phyloP scores from a whole-genome alignment of 805 yeast species.

The Candida ipomoeae region DNA sequence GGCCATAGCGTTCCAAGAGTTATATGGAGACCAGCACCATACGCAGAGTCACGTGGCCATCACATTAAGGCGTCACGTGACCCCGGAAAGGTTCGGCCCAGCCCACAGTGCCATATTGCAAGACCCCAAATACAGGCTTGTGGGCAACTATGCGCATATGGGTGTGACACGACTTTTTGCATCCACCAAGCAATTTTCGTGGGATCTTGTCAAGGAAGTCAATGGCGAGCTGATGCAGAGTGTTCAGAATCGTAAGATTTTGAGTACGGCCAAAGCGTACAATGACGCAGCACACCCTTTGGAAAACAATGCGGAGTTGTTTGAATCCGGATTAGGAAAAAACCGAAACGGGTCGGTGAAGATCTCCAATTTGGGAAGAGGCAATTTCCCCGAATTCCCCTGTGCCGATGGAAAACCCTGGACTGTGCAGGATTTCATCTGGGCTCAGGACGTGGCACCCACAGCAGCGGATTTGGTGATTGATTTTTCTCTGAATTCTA shows the following conservation, averaged over 20 bases:
- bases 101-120: slow-evolving; percentile 18
- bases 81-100: slow-evolving; percentile 8
- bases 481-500: slow-evolving; percentile 25
- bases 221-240: slow-evolving; percentile 18
- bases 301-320: slow-evolving; percentile 21
- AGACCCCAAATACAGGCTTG: slow-evolving; percentile 20
- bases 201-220: slow-evolving; percentile 29
- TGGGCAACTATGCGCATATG: slow-evolving; percentile 33
- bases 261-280: slow-evolving; percentile 22
- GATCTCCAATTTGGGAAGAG: slow-evolving; percentile 35
- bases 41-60: slow-evolving; percentile 28
- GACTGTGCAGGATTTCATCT: slow-evolving; percentile 29
- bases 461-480: slow-evolving; percentile 33
- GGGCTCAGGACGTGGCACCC: slow-evolving; percentile 36
- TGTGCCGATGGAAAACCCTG: slow-evolving; percentile 11
- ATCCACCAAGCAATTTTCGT: slow-evolving; percentile 28
- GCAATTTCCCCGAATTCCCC: slow-evolving; percentile 20
- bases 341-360: slow-evolving; percentile 31
- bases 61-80: slow-evolving; percentile 28
- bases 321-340: slow-evolving; percentile 20
- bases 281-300: slow-evolving; percentile 13
- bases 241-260: slow-evolving; percentile 20
- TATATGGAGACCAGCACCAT: slow-evolving; percentile 24
- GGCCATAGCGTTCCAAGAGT: slow-evolving; percentile 26
- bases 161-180: slow-evolving; percentile 31